Percentiles rank a stretch among this genome's conserved stretches.
phyloP scores from a whole-genome alignment of 495 filamentous ascomycete species.

The Aspergillus ellipticus region DNA sequence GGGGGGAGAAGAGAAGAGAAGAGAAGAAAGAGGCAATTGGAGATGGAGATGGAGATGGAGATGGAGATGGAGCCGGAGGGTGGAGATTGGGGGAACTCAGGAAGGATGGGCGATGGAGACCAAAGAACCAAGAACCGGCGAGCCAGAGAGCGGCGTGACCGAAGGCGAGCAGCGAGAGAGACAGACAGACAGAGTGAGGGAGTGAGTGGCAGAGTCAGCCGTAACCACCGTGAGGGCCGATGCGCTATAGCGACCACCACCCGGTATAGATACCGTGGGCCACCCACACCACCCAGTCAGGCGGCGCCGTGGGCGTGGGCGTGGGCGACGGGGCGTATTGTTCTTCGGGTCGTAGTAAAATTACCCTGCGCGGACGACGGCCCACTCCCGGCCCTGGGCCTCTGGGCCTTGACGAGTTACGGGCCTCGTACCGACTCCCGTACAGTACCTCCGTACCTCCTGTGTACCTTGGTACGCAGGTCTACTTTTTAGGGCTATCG shows the following conservation, averaged over 20 bases:
- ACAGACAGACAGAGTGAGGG: constrained; percentile 1
- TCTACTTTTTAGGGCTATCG: no score
- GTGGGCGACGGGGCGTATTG: no score
- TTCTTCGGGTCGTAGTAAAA: background rate
- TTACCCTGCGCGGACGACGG: background rate
- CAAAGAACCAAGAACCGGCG: background rate
- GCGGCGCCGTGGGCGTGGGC: background rate
- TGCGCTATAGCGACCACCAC: constrained; percentile 7
- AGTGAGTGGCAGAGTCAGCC: constrained; percentile 14
- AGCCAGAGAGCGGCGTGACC: background rate
- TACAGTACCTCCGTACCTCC: no score
- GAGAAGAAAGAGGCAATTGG: constrained; percentile 5
- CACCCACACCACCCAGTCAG: background rate
- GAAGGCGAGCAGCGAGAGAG: background rate
- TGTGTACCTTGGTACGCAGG: no score
- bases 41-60: constrained; percentile 5
- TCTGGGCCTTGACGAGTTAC: no score
- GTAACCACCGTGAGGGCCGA: constrained; percentile 4
- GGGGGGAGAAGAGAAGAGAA: constrained; percentile 10
- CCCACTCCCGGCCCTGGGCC: background rate
- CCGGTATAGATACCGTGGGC: background rate
- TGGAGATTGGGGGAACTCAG: no score
- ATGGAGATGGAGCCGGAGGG: constrained; percentile 1
- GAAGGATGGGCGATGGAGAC: background rate
- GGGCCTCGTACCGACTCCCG: no score